phyloP scores from a whole-genome alignment of 1,284 basidiomycete genomes.

The Heterobasidion irregulare region DNA sequence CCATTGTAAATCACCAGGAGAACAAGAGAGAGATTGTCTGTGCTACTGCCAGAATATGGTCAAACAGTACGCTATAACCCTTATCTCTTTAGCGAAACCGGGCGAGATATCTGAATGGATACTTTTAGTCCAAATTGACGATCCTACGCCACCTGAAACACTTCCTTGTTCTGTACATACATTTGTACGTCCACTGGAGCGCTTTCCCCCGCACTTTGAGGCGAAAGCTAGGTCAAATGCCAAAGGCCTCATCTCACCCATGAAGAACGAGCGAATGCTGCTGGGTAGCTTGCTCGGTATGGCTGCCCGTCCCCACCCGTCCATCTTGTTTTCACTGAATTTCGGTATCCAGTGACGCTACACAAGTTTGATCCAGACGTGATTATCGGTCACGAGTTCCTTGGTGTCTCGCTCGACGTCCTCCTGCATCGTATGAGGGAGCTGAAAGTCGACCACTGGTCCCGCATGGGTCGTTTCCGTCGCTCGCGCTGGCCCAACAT shows the following conservation, averaged over 20 bases:
- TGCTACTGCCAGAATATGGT: slow-evolving; percentile 81
- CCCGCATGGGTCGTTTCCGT: slow-evolving; percentile 87
- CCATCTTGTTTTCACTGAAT: not conserved
- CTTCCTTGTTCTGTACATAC: slow-evolving; percentile 82
- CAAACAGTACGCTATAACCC: slow-evolving; percentile 54
- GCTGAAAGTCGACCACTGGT: slow-evolving; percentile 89
- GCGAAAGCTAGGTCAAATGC: slow-evolving; percentile 50
- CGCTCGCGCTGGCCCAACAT: slow-evolving; percentile 78
- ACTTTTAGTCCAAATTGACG: slow-evolving; percentile 72
- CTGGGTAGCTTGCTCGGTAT: slow-evolving; percentile 76
- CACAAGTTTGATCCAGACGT: slow-evolving; percentile 91
- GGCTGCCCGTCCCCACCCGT: not conserved
- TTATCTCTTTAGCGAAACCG: not conserved
- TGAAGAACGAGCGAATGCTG: slow-evolving; percentile 81
- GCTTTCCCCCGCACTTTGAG: slow-evolving; percentile 86
- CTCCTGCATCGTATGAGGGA: slow-evolving; percentile 90
- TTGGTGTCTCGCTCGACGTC: slow-evolving; percentile 88
- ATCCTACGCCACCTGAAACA: slow-evolving; percentile 82
- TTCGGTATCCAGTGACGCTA: slow-evolving; percentile 51
- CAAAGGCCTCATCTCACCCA: slow-evolving; percentile 68
- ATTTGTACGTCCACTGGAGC: slow-evolving; percentile 88
- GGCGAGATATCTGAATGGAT: not conserved
- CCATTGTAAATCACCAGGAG: slow-evolving; percentile 89
- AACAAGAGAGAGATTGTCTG: slow-evolving; percentile 94
- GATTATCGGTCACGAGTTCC: slow-evolving; percentile 91